A percentile compares a stretch with the other conserved stretches of the same genome.
Evolutionary conservation across 495 filamentous ascomycete genomes (phyloP).

Genomic region (Talaromyces adpressus): DNA sequence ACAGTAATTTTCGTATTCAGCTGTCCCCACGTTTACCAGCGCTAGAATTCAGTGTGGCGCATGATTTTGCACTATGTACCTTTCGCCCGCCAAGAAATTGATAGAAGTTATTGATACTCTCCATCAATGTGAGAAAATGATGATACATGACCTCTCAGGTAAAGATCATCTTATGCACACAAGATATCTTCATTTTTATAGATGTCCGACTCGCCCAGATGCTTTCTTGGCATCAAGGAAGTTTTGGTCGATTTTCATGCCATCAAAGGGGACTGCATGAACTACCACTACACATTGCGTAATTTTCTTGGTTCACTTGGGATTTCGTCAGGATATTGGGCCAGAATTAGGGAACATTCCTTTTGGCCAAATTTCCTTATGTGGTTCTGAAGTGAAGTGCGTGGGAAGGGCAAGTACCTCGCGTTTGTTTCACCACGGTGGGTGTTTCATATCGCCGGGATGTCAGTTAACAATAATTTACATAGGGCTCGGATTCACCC

Average conservation of each 20-base stretch:
- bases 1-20: not conserved
- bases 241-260: constrained; percentile 10
- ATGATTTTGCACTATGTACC: constrained; percentile 12
- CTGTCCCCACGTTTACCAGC: not conserved
- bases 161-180: not conserved
- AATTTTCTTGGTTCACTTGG: constrained; percentile 10
- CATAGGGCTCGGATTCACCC: too few species aligned
- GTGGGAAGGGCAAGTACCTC: constrained; percentile 14
- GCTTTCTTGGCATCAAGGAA: constrained; percentile 12
- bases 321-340: constrained; percentile 3
- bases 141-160: constrained; percentile 11
- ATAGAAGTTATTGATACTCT: constrained; percentile 15
- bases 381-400: constrained; percentile 11
- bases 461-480: too few species aligned
- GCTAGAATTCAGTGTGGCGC: not conserved
- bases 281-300: constrained; percentile 10
- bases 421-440: constrained; percentile 16
- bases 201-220: constrained; percentile 9
- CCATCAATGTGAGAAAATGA: constrained; percentile 14
- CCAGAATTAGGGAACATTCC: constrained; percentile 7
- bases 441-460: constrained; percentile 20
- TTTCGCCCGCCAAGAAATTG: constrained; percentile 16
- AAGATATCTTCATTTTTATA: constrained; percentile 10
- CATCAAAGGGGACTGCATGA: constrained; percentile 7
- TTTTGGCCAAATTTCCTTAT: constrained; percentile 8